Evolutionary conservation across 2,329 filamentous ascomycete genomes (phyloP).

Genomic region (Neofusicoccum laricinum): DNA sequence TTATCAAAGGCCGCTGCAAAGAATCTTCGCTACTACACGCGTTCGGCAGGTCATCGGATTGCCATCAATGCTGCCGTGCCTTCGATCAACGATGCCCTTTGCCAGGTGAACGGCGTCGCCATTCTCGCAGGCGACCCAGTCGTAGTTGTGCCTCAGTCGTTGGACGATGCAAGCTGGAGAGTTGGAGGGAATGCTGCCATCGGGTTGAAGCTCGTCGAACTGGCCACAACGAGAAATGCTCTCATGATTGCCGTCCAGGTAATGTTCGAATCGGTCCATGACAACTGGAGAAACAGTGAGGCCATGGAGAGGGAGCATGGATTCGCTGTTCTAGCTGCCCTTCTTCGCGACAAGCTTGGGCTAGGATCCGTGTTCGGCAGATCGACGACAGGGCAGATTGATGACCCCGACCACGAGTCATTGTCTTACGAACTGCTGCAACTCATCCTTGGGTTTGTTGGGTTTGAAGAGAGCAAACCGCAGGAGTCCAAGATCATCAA

Average conservation of each 20-base stretch:
- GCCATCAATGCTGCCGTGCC: conserved; percentile 87
- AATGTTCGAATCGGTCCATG: conserved; percentile 78
- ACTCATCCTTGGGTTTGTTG: conserved; percentile 79
- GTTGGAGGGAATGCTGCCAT: conserved; percentile 88
- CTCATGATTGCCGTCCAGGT: conserved; percentile 77
- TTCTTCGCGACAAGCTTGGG: conserved; percentile 80
- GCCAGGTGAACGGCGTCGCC: conserved; percentile 74
- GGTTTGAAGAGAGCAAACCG: conserved; percentile 76
- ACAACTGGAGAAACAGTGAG: conserved; percentile 96
- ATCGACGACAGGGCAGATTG: conserved; percentile 7
- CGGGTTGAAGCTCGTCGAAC: conserved; percentile 78
- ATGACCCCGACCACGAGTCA: conserved; percentile 42
- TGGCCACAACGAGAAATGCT: conserved; percentile 66
- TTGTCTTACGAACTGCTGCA: conserved; percentile 64
- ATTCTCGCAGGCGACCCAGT: conserved; percentile 81
- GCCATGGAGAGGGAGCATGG: conserved; percentile 96
- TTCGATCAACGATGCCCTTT: conserved; percentile 84
- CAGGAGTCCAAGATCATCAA: conserved; percentile 93
- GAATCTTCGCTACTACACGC: conserved; percentile 66
- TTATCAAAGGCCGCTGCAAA: conserved; percentile 70
- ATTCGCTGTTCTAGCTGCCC: conserved; percentile 80
- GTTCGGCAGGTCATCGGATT: conserved; percentile 71
- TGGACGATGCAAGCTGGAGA: conserved; percentile 92
- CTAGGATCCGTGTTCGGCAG: conserved; percentile 31
- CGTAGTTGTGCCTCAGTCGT: conserved; percentile 73